These are phyloP conservation scores for Paecilomyces variotii DNA, from an alignment of 2,329 filamentous ascomycete species.

Conservation along the genomic window DNA sequence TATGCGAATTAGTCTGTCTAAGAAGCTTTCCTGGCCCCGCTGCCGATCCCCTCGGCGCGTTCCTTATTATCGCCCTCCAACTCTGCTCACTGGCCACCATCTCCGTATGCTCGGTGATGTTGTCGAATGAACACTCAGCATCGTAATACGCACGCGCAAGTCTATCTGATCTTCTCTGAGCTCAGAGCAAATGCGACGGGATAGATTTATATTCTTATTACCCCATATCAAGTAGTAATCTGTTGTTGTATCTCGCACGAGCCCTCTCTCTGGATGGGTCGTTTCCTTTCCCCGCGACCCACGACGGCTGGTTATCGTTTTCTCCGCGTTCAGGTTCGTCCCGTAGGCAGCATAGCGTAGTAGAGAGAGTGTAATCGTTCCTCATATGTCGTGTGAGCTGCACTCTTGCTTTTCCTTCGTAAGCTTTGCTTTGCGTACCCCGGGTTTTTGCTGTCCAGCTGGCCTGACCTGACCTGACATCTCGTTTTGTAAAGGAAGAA, in stretches of 20 bases:
- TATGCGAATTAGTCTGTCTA: neutral
- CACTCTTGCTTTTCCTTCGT: neutral
- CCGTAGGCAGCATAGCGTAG: neutral
- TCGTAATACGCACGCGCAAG: neutral
- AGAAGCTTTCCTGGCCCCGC: neutral
- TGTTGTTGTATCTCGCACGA: neutral
- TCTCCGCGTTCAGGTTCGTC: neutral
- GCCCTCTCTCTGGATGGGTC: neutral
- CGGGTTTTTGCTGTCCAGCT: too few relatives aligned
- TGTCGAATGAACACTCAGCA: neutral
- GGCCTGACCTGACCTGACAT: too few relatives aligned
- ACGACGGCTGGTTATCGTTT: neutral
- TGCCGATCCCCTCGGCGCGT: neutral
- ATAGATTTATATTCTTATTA: neutral
- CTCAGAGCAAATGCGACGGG: neutral
- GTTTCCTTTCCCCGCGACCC: neutral
- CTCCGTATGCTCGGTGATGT: neutral
- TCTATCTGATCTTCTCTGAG: neutral
- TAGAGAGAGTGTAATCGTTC: neutral
- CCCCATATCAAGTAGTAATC: neutral
- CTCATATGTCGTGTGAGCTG: neutral
- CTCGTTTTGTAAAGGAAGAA: neutral
- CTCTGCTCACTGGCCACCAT: neutral
- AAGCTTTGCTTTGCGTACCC: neutral
- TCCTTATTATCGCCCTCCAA: neutral